A percentile compares a stretch with the other conserved stretches of the same genome.
Conservation (phyloP, 192 early-diverging fungal species). For the Coemansia sp. region DNA sequence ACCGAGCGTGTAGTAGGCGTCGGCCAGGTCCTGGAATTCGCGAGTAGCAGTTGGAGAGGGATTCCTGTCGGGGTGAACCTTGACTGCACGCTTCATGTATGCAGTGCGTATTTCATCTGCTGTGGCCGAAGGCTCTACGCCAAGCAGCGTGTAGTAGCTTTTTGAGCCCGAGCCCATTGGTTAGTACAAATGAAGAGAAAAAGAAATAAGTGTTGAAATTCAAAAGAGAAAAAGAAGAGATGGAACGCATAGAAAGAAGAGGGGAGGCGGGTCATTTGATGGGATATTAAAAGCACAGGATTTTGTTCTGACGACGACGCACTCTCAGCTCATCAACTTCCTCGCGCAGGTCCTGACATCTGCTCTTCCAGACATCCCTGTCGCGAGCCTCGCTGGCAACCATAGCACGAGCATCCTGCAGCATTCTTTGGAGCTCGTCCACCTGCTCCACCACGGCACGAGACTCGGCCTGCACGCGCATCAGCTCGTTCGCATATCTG, state of each 20-base stretch:
- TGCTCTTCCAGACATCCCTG: conserved; percentile 46
- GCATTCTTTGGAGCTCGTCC: conserved; percentile 15
- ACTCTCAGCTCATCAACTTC: conserved; percentile 38
- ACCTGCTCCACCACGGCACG: conserved; percentile 23
- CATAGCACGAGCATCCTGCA: conserved; percentile 36
- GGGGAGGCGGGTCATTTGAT: too few species aligned
- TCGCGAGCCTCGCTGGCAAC: conserved; percentile 42
- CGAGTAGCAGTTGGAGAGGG: conserved; percentile 56
- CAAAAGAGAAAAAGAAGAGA: neutral
- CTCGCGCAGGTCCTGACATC: conserved; percentile 46
- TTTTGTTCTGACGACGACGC: conserved; percentile 32
- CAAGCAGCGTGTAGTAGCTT: conserved; percentile 69
- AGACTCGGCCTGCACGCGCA: conserved; percentile 43
- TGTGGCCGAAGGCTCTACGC: conserved; percentile 59
- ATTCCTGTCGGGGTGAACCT: conserved; percentile 71
- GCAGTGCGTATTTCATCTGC: conserved; percentile 72
- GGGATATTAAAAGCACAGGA: conserved; percentile 37
- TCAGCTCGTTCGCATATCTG: conserved; percentile 36
- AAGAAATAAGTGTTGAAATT: neutral
- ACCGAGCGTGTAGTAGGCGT: conserved; percentile 78
- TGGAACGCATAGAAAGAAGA: neutral
- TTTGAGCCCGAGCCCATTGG: neutral
- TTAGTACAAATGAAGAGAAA: neutral
- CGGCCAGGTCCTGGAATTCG: conserved; percentile 71
- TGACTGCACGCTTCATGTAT: conserved; percentile 73